phyloP scores from a whole-genome alignment of 2,329 filamentous ascomycete genomes.

The Calonectria montana region DNA sequence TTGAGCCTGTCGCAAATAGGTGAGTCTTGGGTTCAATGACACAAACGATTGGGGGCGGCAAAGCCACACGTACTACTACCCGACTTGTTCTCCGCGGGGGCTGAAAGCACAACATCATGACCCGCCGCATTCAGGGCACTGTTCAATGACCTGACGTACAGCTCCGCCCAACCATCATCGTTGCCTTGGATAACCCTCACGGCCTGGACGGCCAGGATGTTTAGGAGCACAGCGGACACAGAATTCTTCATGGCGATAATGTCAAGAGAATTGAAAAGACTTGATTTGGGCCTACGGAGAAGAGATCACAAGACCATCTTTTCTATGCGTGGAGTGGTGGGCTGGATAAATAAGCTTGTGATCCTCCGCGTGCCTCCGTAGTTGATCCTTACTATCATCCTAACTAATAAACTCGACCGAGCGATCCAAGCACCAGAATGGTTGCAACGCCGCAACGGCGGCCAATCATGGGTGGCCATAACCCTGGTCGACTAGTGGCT shows the following conservation, averaged over 20 bases:
- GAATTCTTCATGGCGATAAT: constrained; percentile 40
- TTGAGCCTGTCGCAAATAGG: constrained; percentile 44
- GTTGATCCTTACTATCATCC: constrained; percentile 22
- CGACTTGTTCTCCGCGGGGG: constrained; percentile 74
- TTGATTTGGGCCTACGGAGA: background rate
- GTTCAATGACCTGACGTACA: constrained; percentile 72
- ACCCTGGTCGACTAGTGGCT: constrained; percentile 24
- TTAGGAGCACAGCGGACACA: constrained; percentile 35
- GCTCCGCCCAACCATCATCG: constrained; percentile 81
- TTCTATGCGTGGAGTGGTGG: background rate
- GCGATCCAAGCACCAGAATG: constrained; percentile 31
- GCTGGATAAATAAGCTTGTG: background rate
- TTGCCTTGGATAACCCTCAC: constrained; percentile 73
- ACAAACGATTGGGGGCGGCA: background rate
- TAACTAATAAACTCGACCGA: constrained; percentile 35
- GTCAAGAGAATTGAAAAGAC: background rate
- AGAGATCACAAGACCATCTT: background rate
- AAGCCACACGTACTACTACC: constrained; percentile 61
- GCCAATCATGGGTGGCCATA: constrained; percentile 32
- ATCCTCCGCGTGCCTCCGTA: background rate
- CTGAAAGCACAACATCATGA: constrained; percentile 72
- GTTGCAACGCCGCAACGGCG: constrained; percentile 12
- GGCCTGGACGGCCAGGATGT: constrained; percentile 43
- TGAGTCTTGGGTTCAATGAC: background rate
- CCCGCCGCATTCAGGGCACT: constrained; percentile 64